Base-by-base conservation (phyloP, 352 stramenopile species). In the Phytophthora litchii region DNA sequence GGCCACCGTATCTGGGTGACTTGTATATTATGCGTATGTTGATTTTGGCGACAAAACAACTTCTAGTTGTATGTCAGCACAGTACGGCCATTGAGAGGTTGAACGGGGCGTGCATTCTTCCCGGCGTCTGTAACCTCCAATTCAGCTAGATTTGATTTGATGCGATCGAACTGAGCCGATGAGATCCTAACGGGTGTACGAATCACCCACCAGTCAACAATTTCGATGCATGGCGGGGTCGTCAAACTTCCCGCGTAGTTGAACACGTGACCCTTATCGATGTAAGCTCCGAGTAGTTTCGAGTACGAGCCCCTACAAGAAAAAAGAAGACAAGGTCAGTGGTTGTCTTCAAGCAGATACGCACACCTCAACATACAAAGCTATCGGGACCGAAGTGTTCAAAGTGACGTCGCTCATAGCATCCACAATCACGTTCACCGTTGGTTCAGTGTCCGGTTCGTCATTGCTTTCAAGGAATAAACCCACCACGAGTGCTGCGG, bases 231-330 rank as follows among this genome's bases (percentile, higher is more conserved):
- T 17, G 52, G 54, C 14, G 74, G 70, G 0, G 63, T 74, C 8
- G 64, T 78, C 21, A 76, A 49, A 41, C 74, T 72, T 12, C 70
- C 70, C 0, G 49, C 21, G 42, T 83, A 80, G 54, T 74, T 70
- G 40, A 62, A 76, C 4, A 87, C 57, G 40, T 83, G 66, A 46
- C 74, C 78, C 21, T 59, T 67, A 9, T 44, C 17, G 12, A 76
- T 38, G 17, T 78, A 62, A 1, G 41, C 19, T 21, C 64, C 68
- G 25, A 89, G 67, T 31, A 87, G 16, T 38, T 84, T 67, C 6
- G 81, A 65, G 44, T 89, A 89, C 40, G 81, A 82, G 29, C 48
- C 55, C 1, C 74, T 87, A 41, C 1, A 37, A 25, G 2, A 31
- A 46, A 31, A 2, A 20, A 47, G 7, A 52, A 36, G 0, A 36